Evolutionary conservation across 345 rosid species (phyloP).

Genomic region (Aurinia saxatilis): DNA sequence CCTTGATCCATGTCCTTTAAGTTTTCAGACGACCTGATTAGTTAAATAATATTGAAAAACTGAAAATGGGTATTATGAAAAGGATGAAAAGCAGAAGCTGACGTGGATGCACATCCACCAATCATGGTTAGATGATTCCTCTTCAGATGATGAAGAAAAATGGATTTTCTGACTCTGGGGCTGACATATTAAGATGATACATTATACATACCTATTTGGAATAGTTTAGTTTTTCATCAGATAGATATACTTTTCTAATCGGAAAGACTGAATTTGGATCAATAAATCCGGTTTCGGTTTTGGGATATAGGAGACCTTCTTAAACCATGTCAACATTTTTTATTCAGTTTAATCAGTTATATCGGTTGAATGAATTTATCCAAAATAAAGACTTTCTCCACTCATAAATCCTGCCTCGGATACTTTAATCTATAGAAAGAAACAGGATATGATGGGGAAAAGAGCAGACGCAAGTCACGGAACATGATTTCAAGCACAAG

Average conservation of each 20-base stretch:
- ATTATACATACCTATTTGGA: conserved; percentile 10
- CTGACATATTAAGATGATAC: conserved; percentile 20
- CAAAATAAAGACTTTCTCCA: neutral
- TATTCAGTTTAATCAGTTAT: neutral
- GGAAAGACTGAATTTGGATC: too few species aligned
- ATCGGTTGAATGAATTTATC: too few species aligned
- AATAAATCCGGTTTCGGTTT: neutral
- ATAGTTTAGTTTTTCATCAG: neutral
- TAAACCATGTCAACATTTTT: neutral
- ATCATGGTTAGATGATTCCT: conserved; percentile 21
- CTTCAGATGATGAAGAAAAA: conserved; percentile 21
- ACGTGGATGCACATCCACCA: conserved; percentile 30
- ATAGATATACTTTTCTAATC: neutral
- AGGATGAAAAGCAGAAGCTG: conserved; percentile 23
- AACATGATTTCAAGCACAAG: conserved; percentile 20
- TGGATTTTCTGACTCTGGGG: conserved; percentile 14
- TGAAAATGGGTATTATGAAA: conserved; percentile 7
- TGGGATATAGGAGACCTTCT: neutral
- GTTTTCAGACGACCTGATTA: neutral
- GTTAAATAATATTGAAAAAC: neutral
- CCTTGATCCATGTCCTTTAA: conserved; percentile 1
- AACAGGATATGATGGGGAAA: neutral
- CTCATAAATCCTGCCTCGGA: conserved; percentile 1
- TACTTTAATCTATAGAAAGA: neutral
- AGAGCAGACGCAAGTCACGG: conserved; percentile 26